A percentile compares a stretch with the other conserved stretches of the same genome.
phyloP scores from a whole-genome alignment of 208 protist genomes.

The Novymonas esmeraldas region DNA sequence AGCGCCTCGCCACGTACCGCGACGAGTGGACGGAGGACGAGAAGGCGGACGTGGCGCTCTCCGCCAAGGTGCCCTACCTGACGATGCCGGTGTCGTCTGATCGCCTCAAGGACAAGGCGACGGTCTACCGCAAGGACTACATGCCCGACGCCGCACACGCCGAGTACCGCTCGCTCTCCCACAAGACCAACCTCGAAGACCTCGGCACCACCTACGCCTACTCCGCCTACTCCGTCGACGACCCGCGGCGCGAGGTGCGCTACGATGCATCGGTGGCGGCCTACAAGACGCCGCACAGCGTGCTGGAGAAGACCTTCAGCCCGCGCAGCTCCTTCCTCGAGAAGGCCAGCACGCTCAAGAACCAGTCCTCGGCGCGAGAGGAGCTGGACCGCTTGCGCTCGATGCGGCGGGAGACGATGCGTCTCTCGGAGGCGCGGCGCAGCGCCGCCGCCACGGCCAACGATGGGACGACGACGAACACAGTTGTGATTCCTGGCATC shows the following conservation, averaged over 20 bases:
- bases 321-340: slow-evolving; percentile 32
- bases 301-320: slow-evolving; percentile 61
- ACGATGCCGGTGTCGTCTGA: slow-evolving; percentile 57
- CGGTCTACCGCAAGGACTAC: slow-evolving; percentile 70
- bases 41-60: slow-evolving; percentile 55
- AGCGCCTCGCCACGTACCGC: slow-evolving; percentile 57
- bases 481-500: slow-evolving; percentile 55
- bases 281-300: slow-evolving; percentile 49
- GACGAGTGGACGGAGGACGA: slow-evolving; percentile 70
- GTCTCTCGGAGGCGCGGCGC: slow-evolving; percentile 14
- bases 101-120: slow-evolving; percentile 41
- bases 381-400: slow-evolving; percentile 63
- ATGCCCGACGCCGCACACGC: slow-evolving; percentile 33
- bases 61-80: slow-evolving; percentile 75
- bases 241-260: slow-evolving; percentile 53
- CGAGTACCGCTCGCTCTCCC: slow-evolving; percentile 58
- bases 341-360: slow-evolving; percentile 2
- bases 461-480: not conserved
- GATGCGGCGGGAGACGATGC: slow-evolving; percentile 40
- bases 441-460: slow-evolving; percentile 1
- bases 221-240: slow-evolving; percentile 64
- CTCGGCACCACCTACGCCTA: slow-evolving; percentile 73
- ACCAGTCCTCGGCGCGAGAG: slow-evolving; percentile 23
- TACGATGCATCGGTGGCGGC: slow-evolving; percentile 58
- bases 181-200: slow-evolving; percentile 64